Evolutionary conservation across 164 flowering plant genomes (phyloP), one percentile per base, ranked within the genome.

Genomic region (Piper betle): DNA sequence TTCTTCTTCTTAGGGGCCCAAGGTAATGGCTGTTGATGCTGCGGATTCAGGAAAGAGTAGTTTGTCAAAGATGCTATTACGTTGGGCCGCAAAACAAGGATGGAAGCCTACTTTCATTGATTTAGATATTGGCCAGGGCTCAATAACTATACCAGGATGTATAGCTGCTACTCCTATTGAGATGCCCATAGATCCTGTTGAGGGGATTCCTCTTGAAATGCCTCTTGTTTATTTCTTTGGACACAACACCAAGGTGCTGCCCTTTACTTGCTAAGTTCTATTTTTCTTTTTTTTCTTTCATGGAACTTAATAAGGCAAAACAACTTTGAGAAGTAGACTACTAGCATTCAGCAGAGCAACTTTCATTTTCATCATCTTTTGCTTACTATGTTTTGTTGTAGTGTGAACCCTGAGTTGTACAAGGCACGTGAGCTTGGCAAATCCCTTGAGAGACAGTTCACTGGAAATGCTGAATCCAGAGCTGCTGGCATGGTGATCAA

Each of bases 81-180:
- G 91, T 65, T 92, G 97, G 99, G 92, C 99, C 19, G 87, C 97
- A 57, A 93, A 93, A 78, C 92, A 79, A 70, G 88, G 91, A n/a
- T 93, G 92, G 94, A 90, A 93, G 63, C 97, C 99, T 57, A 90
- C 96, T 33, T 88, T 76, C 67, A 96, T 93, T 41, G 96, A 90
- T 75, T 77, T 93, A 72, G 96, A 93, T 75, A 82, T 88, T 55
- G 97, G 99, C 53, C 96, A 93, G 74, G 97, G 99, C 74, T 72
- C 88, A 61, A 86, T 93, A 64, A 86, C 99, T 25, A 73, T 79
- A 64, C 96, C 96, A 50, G 97, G 94, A 46, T 81, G 87, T 66
- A 77, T 91, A 67, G 87, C 88, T 46, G 95, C 95, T 48, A 86
- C 92, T n/a, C 95, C 96, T 17, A 78, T 91, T 65, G 96, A 91